A percentile compares a stretch with the other conserved stretches of the same genome.
phyloP scores from a whole-genome alignment of 371 early-diverging fungal species.

The Apophysomyces variabilis region DNA sequence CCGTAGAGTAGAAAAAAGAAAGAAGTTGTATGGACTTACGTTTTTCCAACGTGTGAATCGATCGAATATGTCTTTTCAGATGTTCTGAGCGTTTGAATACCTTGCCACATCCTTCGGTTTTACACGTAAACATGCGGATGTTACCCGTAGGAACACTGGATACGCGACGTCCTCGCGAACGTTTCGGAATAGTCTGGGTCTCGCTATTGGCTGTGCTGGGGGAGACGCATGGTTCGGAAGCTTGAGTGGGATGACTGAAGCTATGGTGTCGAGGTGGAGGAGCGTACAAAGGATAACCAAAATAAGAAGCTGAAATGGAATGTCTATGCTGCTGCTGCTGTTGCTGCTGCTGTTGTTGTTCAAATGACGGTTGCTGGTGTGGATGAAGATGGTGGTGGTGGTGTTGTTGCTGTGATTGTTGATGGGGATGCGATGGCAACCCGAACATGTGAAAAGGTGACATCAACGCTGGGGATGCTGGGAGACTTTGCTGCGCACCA shows the following conservation, averaged over 20 bases:
- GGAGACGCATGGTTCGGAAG: neutral
- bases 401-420: conserved; percentile 26
- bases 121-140: conserved; percentile 29
- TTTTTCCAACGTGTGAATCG: conserved; percentile 54
- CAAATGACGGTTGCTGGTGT: conserved; percentile 18
- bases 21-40: conserved; percentile 31
- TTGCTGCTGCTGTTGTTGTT: conserved; percentile 25
- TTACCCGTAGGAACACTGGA: neutral
- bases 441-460: conserved; percentile 1
- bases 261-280: conserved; percentile 22
- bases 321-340: conserved; percentile 29
- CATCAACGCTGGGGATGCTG: neutral
- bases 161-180: conserved; percentile 6
- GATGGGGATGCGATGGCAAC: conserved; percentile 19
- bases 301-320: conserved; percentile 5
- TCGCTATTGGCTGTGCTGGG: neutral
- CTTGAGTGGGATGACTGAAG: conserved; percentile 18
- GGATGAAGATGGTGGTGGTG: conserved; percentile 32
- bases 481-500: neutral
- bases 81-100: conserved; percentile 58
- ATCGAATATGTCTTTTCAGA: conserved; percentile 55
- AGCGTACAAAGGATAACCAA: conserved; percentile 14
- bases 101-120: conserved; percentile 42
- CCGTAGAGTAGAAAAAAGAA: neutral
- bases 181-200: conserved; percentile 1